A percentile compares a stretch with the other conserved stretches of the same genome.
Evolutionary conservation across 805 yeast genomes (phyloP).

Genomic region (Wickerhamomyces bisporus): DNA sequence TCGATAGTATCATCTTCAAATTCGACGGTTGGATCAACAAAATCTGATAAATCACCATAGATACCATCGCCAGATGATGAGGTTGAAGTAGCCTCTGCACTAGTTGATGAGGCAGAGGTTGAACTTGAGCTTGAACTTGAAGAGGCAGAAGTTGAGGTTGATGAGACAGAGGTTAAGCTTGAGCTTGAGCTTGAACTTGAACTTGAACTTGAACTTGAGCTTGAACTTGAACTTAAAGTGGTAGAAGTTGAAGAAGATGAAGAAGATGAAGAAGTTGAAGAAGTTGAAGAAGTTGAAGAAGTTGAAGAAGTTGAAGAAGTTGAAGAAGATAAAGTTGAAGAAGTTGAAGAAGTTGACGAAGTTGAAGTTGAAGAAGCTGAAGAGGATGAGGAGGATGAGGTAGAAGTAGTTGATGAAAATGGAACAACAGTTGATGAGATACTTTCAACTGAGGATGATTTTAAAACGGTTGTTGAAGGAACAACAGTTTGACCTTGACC

Average conservation of each 20-base stretch:
- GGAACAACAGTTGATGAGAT: conserved; percentile 20
- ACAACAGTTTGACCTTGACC: conserved; percentile 40
- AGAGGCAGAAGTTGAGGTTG: conserved; percentile 24
- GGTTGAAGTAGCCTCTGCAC: conserved; percentile 19
- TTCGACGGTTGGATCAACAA: conserved; percentile 47
- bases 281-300: too few species aligned
- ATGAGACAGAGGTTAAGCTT: conserved; percentile 10
- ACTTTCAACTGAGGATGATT: conserved; percentile 17
- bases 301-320: too few species aligned
- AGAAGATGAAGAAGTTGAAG: too few species aligned
- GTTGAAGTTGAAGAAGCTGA: conserved; percentile 13
- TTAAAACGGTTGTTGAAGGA: conserved; percentile 17
- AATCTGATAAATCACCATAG: conserved; percentile 56
- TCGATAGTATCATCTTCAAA: conserved; percentile 67
- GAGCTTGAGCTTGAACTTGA: conserved; percentile 16
- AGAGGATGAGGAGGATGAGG: conserved; percentile 15
- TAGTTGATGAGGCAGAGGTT: conserved; percentile 19
- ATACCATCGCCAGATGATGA: conserved; percentile 29
- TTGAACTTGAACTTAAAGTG: too few species aligned
- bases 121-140: conserved; percentile 23
- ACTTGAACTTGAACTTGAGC: too few species aligned
- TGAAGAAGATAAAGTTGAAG: too few species aligned
- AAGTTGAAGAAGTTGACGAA: conserved; percentile 10
- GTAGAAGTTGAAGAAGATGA: too few species aligned
- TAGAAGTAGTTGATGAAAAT: conserved; percentile 21